Conservation (phyloP, 2,329 filamentous ascomycete species). For the Microcyclospora tardicrescens region DNA sequence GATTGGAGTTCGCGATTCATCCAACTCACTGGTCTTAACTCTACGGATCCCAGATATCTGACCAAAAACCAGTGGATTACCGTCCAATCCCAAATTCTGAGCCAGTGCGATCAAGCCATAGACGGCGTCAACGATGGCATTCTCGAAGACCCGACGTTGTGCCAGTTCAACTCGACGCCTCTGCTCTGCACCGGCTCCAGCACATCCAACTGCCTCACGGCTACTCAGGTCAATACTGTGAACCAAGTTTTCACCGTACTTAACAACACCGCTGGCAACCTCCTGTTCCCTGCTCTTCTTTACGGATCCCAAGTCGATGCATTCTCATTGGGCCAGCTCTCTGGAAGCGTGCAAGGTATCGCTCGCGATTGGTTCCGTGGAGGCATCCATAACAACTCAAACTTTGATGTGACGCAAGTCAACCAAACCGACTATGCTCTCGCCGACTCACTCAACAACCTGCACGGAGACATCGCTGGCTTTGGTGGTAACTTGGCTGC, state of each 20-base stretch:
- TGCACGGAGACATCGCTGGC: conserved; percentile 30
- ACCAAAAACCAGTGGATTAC: conserved; percentile 27
- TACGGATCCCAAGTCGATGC: conserved; percentile 34
- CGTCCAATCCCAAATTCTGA: conserved; percentile 32
- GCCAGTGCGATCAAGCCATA: conserved; percentile 37
- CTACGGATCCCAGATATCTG: conserved; percentile 30
- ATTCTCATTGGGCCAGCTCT: conserved; percentile 26
- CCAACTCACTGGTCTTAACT: conserved; percentile 26
- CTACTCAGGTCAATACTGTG: conserved; percentile 32
- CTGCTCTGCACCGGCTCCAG: conserved; percentile 26
- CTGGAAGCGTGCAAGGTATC: conserved; percentile 30
- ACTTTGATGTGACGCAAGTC: conserved; percentile 29
- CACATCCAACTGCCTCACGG: conserved; percentile 31
- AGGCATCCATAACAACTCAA: conserved; percentile 34
- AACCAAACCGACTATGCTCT: conserved; percentile 29
- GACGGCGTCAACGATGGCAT: conserved; percentile 39
- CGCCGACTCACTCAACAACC: conserved; percentile 25
- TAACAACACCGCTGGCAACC: conserved; percentile 28
- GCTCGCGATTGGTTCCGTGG: conserved; percentile 38
- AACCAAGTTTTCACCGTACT: conserved; percentile 31
- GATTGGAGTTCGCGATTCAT: conserved; percentile 34
- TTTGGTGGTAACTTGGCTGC: conserved; percentile 24
- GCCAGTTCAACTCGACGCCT: conserved; percentile 26
- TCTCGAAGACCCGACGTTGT: conserved; percentile 34
- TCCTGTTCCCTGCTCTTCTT: conserved; percentile 40